Base-by-base conservation (phyloP, 208 protist genomes). In the Lotmaria passim region DNA sequence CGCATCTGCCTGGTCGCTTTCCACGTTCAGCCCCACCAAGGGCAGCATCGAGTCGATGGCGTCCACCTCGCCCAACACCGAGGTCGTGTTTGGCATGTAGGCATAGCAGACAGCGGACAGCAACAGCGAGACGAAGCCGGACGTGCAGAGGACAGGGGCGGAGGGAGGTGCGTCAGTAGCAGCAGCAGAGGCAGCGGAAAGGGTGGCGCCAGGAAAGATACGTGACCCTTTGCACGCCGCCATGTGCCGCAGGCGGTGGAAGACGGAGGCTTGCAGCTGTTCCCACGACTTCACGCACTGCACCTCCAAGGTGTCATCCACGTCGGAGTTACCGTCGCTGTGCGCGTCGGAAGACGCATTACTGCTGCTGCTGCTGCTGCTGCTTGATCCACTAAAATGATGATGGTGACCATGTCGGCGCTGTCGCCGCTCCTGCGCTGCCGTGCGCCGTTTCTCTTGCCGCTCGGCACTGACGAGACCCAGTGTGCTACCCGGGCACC, bases 41-140 rank as follows among this genome's bases (percentile, higher is more conserved):
- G 79, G 84, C 52, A 93, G 53, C 79, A 93, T 86, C 24, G 71
- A 70, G 69, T 93, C 87, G 30, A 90, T 87, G 17, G 79, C 69
- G 48, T 90, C 82, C 68, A 89, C 87, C 59, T 88, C 87, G 33
- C 69, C 72, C 26, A 93, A 53, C 19, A 93, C 46, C 5, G 47
- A 48, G 12, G 78, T 66, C 38, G 78, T 78, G 75, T 87, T 81
- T 8, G 81, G 80, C 11, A 88, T 69, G 60, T 84, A 86, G 36
- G 78, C 75, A 46, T 77, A 69, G 55, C 68, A 88, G 1, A 86
- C 59, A 31, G 69, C 62, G 7, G 73, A 73, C 2, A 91, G 59
- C 33, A 88, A 75, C 12, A 73, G 52, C 33, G 75, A 62, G 11
- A 85, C 41, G 34, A 88, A 76, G 2, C 60, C 33, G 21, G 80